These are phyloP conservation scores for Penicilliopsis zonata DNA, from an alignment of 495 filamentous ascomycete genomes.

Conservation along the genomic window DNA sequence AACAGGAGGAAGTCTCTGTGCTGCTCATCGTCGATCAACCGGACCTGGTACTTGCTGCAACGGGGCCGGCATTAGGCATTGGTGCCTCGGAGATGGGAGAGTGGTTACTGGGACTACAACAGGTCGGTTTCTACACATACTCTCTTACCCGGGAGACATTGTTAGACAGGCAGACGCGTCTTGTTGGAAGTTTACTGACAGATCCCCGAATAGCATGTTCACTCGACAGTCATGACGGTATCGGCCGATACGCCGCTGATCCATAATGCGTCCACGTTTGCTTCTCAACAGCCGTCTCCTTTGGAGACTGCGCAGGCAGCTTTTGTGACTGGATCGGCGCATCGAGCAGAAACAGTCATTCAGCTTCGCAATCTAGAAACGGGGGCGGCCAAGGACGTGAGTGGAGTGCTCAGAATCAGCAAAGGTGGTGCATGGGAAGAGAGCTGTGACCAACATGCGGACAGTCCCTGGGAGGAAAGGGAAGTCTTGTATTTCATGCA, in stretches of 20 bases:
- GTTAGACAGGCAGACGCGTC: too few relatives aligned
- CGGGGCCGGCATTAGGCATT: conserved; percentile 22
- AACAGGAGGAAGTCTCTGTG: conserved; percentile 9
- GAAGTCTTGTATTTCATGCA: conserved; percentile 76
- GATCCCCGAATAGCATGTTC: conserved; percentile 27
- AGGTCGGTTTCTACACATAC: conserved; percentile 25
- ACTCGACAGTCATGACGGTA: conserved; percentile 53
- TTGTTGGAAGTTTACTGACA: too few relatives aligned
- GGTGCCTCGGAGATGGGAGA: conserved; percentile 34
- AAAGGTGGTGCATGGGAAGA: conserved; percentile 36
- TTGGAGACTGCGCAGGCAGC: conserved; percentile 53
- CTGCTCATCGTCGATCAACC: conserved; percentile 41
- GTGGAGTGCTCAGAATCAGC: conserved; percentile 73
- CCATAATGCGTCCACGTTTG: conserved; percentile 24
- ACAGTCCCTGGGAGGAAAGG: conserved; percentile 37
- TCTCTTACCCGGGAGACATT: too few relatives aligned
- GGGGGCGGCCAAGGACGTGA: conserved; percentile 79
- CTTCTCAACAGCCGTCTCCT: conserved; percentile 37
- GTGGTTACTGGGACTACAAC: conserved; percentile 32
- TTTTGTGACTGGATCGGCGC: conserved; percentile 57
- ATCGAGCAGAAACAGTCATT: conserved; percentile 57
- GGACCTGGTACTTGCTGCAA: conserved; percentile 37
- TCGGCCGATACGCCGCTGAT: conserved; percentile 61
- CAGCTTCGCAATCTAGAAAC: conserved; percentile 68
- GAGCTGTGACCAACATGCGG: conserved; percentile 15